Conservation (phyloP, 73 alveolate species). For the Durusdinium trenchii region DNA sequence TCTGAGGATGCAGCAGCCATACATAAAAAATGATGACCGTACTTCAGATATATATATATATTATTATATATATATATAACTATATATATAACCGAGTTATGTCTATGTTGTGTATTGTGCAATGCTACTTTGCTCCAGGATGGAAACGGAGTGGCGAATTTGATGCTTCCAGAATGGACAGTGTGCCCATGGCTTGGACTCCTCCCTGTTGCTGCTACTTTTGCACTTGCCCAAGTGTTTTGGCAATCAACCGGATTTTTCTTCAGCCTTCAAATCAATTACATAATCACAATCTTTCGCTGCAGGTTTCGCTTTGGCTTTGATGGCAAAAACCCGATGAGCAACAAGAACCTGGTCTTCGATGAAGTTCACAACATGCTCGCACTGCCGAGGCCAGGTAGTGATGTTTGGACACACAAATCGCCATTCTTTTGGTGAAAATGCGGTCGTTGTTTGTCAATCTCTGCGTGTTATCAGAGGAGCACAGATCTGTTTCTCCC, state of each 20-base stretch:
- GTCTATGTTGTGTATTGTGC: too few relatives aligned
- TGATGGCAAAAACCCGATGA: slow-evolving; percentile 88
- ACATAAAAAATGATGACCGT: too few relatives aligned
- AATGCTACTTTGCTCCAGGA: too few relatives aligned
- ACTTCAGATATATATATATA: too few relatives aligned
- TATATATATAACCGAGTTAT: too few relatives aligned
- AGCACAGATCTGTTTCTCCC: too few relatives aligned
- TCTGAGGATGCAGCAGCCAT: too few relatives aligned
- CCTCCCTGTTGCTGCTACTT: not conserved
- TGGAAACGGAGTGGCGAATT: slow-evolving; percentile 65
- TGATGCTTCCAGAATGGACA: slow-evolving; percentile 86
- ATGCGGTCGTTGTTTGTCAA: too few relatives aligned
- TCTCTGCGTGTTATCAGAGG: too few relatives aligned
- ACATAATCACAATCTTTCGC: not conserved
- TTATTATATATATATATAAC: too few relatives aligned
- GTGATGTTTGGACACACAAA: too few relatives aligned
- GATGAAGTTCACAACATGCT: slow-evolving; percentile 92
- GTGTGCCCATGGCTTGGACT: slow-evolving; percentile 56
- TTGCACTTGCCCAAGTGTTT: not conserved
- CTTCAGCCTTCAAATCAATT: not conserved
- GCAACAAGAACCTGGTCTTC: slow-evolving; percentile 89
- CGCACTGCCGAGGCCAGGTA: slow-evolving; percentile 58
- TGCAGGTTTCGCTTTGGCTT: slow-evolving; percentile 91
- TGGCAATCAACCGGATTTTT: not conserved
- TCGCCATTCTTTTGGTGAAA: too few relatives aligned